These are phyloP conservation scores for Fagopyrum tataricum DNA, from an alignment of 148 eudicot species.

Conservation along the genomic window DNA sequence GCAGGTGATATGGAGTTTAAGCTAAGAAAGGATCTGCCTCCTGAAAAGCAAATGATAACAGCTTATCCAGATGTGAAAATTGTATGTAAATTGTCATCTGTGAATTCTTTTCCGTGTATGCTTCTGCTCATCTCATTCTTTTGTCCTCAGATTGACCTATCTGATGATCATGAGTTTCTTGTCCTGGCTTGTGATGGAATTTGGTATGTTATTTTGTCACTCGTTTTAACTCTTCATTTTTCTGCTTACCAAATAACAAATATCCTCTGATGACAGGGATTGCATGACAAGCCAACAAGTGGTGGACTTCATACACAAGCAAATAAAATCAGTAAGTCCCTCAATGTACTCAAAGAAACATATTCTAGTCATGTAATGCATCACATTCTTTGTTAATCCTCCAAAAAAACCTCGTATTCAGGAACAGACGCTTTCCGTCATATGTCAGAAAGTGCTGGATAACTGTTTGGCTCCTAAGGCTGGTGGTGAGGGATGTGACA, in stretches of 20 bases:
- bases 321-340: constrained; percentile 40
- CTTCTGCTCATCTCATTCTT: neutral
- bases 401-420: constrained; percentile 17
- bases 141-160: constrained; percentile 48
- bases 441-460: constrained; percentile 54
- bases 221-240: neutral
- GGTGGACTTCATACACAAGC: constrained; percentile 51
- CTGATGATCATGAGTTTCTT: constrained; percentile 64
- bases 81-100: constrained; percentile 29
- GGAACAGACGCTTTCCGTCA: constrained; percentile 55
- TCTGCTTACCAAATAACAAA: neutral
- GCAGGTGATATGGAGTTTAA: constrained; percentile 98
- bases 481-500: constrained; percentile 71
- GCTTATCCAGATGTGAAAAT: constrained; percentile 83
- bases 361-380: neutral
- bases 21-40: constrained; percentile 90
- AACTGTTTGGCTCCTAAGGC: constrained; percentile 52
- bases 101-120: neutral
- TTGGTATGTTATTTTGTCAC: constrained; percentile 36
- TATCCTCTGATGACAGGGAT: constrained; percentile 42
- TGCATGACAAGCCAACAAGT: constrained; percentile 78
- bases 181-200: constrained; percentile 84
- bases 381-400: neutral
- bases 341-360: neutral
- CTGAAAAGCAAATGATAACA: constrained; percentile 90